A percentile compares a stretch with the other conserved stretches of the same genome.
Conservation (phyloP, 2,329 filamentous ascomycete species). For the Rhexocercosporidium sp. region DNA sequence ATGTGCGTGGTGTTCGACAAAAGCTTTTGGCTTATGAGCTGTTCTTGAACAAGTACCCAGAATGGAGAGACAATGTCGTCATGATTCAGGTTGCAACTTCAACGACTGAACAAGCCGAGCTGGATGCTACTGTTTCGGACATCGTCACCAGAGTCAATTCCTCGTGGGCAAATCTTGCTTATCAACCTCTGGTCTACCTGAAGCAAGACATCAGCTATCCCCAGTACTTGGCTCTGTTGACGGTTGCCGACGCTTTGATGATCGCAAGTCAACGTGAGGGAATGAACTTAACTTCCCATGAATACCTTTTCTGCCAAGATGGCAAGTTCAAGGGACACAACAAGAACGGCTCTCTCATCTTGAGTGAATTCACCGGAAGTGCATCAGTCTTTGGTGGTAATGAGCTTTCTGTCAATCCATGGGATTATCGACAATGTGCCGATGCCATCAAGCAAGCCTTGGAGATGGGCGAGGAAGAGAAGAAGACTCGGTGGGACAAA, state of each 20-base stretch:
- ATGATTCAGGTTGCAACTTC: slow-evolving; percentile 94
- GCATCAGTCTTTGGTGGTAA: slow-evolving; percentile 82
- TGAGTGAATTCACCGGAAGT: slow-evolving; percentile 95
- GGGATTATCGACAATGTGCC: slow-evolving; percentile 90
- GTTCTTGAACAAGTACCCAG: slow-evolving; percentile 91
- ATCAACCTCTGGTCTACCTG: slow-evolving; percentile 91
- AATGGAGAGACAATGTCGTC: slow-evolving; percentile 87
- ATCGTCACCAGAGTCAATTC: slow-evolving; percentile 96
- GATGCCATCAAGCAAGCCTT: slow-evolving; percentile 84
- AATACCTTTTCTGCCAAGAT: slow-evolving; percentile 93
- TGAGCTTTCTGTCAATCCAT: slow-evolving; percentile 88
- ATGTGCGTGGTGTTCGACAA: slow-evolving; percentile 88
- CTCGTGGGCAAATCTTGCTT: slow-evolving; percentile 85
- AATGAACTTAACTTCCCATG: slow-evolving; percentile 96
- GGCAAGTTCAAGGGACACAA: slow-evolving; percentile 71
- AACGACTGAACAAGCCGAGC: slow-evolving; percentile 83
- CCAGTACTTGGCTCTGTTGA: slow-evolving; percentile 90
- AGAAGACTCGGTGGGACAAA: slow-evolving; percentile 73
- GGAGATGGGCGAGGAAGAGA: slow-evolving; percentile 79
- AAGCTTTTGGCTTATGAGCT: slow-evolving; percentile 90
- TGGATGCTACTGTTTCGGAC: slow-evolving; percentile 87
- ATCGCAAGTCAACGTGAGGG: slow-evolving; percentile 95
- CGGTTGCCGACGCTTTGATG: slow-evolving; percentile 89
- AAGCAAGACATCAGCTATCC: slow-evolving; percentile 94
- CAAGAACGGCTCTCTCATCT: slow-evolving; percentile 85